Evolutionary conservation across 352 stramenopile species (phyloP).

Genomic region (Plasmopara viticola): DNA sequence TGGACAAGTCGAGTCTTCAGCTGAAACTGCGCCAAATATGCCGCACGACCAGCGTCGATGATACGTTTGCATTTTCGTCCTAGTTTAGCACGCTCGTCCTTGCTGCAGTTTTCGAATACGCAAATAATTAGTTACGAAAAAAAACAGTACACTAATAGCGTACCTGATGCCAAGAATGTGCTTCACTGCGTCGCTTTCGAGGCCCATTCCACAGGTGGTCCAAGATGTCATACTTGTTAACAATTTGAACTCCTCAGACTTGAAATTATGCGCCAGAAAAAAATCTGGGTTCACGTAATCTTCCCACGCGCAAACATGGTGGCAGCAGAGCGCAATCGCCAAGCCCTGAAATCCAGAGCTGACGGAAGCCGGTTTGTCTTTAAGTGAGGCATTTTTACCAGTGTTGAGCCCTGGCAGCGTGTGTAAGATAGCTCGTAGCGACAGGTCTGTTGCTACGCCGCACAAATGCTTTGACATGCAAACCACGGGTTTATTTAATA

Average conservation of each 20-base stretch:
- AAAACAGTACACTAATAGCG: background rate
- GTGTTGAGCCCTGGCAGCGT: slow-evolving; percentile 28
- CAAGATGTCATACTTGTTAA: slow-evolving; percentile 70
- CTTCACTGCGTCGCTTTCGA: slow-evolving; percentile 57
- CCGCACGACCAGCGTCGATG: slow-evolving; percentile 59
- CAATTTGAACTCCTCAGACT: slow-evolving; percentile 48
- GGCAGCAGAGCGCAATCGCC: slow-evolving; percentile 71
- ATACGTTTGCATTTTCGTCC: slow-evolving; percentile 76
- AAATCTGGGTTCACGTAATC: slow-evolving; percentile 71
- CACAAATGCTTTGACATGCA: slow-evolving; percentile 86
- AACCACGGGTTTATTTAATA: slow-evolving; percentile 44
- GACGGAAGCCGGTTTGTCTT: slow-evolving; percentile 6
- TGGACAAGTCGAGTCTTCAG: slow-evolving; percentile 67
- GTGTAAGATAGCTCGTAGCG: slow-evolving; percentile 54
- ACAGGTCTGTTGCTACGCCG: slow-evolving; percentile 75
- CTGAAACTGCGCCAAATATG: slow-evolving; percentile 40
- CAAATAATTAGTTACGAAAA: background rate
- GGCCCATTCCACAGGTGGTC: slow-evolving; percentile 69
- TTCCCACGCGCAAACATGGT: slow-evolving; percentile 66
- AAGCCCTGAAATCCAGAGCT: slow-evolving; percentile 48
- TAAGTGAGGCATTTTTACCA: slow-evolving; percentile 1
- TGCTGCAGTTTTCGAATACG: slow-evolving; percentile 25
- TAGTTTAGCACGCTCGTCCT: slow-evolving; percentile 51
- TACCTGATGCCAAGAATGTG: slow-evolving; percentile 64
- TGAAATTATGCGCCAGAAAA: slow-evolving; percentile 50